Evolutionary conservation across 208 protist species (phyloP).

Genomic region (Crithidia expoeki): DNA sequence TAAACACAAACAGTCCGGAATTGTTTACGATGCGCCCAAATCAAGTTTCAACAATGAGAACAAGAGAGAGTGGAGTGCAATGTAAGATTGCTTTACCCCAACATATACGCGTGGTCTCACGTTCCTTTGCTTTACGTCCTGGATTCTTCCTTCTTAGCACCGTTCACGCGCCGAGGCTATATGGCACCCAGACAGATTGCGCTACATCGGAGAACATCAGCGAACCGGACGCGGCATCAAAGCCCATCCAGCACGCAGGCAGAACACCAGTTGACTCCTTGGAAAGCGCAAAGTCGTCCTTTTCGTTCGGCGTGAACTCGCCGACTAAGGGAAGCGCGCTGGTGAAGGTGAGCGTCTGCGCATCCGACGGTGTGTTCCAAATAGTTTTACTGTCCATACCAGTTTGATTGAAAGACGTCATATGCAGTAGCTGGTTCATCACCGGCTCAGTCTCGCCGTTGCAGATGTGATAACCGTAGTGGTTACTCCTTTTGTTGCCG

Average conservation of each 20-base stretch:
- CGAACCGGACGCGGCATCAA: slow-evolving; percentile 36
- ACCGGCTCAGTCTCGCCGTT: background rate
- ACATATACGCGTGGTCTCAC: too few species aligned
- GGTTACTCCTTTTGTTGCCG: background rate
- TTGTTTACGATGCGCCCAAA: too few species aligned
- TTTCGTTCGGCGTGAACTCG: slow-evolving; percentile 33
- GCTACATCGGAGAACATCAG: slow-evolving; percentile 55
- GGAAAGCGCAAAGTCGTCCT: background rate
- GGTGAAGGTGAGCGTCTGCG: slow-evolving; percentile 39
- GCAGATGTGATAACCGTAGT: background rate
- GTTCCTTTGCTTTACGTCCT: too few species aligned
- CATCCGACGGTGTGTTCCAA: slow-evolving; percentile 11
- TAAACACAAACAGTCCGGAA: too few species aligned
- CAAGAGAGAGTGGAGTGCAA: too few species aligned
- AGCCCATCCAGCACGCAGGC: slow-evolving; percentile 69
- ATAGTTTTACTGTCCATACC: background rate
- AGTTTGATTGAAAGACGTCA: slow-evolving; percentile 6
- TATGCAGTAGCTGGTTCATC: slow-evolving; percentile 13
- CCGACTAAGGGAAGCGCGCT: slow-evolving; percentile 37
- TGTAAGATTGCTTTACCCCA: too few species aligned
- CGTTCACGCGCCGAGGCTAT: slow-evolving; percentile 35
- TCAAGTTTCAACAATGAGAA: too few species aligned
- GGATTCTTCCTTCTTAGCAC: too few species aligned
- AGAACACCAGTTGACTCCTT: slow-evolving; percentile 2
- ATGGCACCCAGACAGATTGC: slow-evolving; percentile 57